A percentile compares a stretch with the other conserved stretches of the same genome.
These are phyloP conservation scores for Lobosporangium transversale DNA, from an alignment of 192 early-diverging fungal genomes.

Conservation along the genomic window DNA sequence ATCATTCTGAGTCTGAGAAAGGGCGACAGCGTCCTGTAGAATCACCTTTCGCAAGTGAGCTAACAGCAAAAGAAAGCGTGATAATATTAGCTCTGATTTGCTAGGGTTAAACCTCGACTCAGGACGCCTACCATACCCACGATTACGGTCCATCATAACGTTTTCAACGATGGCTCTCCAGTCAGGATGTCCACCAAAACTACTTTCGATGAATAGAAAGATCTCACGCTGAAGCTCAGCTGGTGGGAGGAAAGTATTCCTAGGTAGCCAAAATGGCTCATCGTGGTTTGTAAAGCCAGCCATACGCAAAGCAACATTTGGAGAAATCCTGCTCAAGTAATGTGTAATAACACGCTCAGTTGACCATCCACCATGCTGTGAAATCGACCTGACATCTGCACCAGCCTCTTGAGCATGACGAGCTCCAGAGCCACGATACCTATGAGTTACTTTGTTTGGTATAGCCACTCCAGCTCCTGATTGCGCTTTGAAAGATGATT, in stretches of 20 bases:
- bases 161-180: conserved; percentile 6
- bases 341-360: background rate
- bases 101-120: background rate
- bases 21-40: conserved; percentile 11
- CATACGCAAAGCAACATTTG: background rate
- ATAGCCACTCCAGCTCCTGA: background rate
- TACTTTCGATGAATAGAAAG: conserved; percentile 8
- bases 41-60: conserved; percentile 17
- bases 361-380: background rate
- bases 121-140: background rate
- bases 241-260: conserved; percentile 10
- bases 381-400: background rate
- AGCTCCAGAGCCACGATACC: background rate
- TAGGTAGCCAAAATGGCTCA: background rate
- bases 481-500: background rate
- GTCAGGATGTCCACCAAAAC: background rate
- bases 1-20: background rate
- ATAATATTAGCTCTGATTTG: background rate
- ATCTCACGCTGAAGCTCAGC: conserved; percentile 6
- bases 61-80: background rate
- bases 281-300: background rate
- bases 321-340: background rate
- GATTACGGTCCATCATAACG: conserved; percentile 5
- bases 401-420: background rate
- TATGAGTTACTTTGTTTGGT: background rate